Conservation (phyloP, 345 rosid species). For the Gossypium thurberi region DNA sequence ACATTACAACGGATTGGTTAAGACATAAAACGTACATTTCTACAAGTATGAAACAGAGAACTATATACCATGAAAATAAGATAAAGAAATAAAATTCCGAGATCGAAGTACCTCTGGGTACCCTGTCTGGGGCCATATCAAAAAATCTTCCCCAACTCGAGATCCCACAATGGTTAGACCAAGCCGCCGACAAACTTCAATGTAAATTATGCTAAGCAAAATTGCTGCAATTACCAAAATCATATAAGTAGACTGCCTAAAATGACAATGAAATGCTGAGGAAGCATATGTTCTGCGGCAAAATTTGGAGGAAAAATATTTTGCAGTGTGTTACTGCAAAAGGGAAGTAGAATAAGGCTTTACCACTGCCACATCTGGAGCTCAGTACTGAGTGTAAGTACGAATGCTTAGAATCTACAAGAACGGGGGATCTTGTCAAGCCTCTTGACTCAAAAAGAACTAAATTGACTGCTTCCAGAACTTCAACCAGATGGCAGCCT, state of each 20-base stretch:
- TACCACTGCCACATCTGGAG: conserved; percentile 79
- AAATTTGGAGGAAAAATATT: background rate
- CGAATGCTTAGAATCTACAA: conserved; percentile 56
- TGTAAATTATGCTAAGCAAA: conserved; percentile 86
- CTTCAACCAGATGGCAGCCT: conserved; percentile 70
- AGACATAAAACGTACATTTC: background rate
- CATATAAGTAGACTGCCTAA: conserved; percentile 1
- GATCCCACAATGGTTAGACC: conserved; percentile 81
- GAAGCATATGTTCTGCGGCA: background rate
- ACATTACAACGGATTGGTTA: background rate
- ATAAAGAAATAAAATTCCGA: background rate
- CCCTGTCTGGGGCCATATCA: conserved; percentile 88
- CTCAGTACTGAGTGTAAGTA: conserved; percentile 74
- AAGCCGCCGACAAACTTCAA: conserved; percentile 79
- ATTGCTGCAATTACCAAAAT: conserved; percentile 48
- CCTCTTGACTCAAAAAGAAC: conserved; percentile 78
- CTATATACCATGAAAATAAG: background rate
- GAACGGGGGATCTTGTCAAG: conserved; percentile 64
- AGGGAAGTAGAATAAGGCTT: conserved; percentile 22
- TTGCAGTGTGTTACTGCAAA: background rate
- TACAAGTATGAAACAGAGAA: background rate
- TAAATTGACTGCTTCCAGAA: conserved; percentile 73
- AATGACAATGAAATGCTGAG: background rate
- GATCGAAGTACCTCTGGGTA: conserved; percentile 59
- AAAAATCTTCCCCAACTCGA: conserved; percentile 90